Conservation (phyloP, 1,284 basidiomycete species). For the Cystobasidium sp. region DNA sequence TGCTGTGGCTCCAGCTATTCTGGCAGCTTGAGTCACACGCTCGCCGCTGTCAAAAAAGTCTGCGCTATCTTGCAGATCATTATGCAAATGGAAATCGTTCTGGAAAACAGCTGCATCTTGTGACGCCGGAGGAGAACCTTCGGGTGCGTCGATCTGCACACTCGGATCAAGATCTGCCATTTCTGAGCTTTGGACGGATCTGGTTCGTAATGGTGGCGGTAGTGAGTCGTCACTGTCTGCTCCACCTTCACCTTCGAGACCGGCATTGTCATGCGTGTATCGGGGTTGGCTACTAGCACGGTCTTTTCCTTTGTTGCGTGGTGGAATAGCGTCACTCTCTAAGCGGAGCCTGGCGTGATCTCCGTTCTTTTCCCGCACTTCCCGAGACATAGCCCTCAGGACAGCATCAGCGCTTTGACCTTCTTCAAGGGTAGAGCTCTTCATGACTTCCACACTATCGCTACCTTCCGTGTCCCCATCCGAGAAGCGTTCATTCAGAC, state of each 20-base stretch:
- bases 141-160: too few species aligned
- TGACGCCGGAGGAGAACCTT: too few species aligned
- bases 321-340: not conserved
- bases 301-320: not conserved
- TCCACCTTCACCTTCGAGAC: not conserved
- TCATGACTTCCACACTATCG: slow-evolving; percentile 25
- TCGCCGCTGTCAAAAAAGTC: too few species aligned
- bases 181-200: not conserved
- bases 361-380: not conserved
- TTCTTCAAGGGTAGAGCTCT: slow-evolving; percentile 21
- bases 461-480: slow-evolving; percentile 10
- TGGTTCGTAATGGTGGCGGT: not conserved
- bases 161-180: too few species aligned
- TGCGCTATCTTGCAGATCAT: too few species aligned
- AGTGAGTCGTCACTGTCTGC: not conserved
- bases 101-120: too few species aligned
- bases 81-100: too few species aligned
- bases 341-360: too few species aligned
- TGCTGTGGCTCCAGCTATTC: too few species aligned
- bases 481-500: slow-evolving; percentile 10
- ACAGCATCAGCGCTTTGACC: slow-evolving; percentile 11
- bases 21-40: too few species aligned
- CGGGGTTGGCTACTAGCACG: not conserved
- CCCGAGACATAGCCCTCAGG: not conserved
- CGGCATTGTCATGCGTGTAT: not conserved